Base-by-base conservation (phyloP, 768 basidiomycete species). In the Suillus occidentalis region DNA sequence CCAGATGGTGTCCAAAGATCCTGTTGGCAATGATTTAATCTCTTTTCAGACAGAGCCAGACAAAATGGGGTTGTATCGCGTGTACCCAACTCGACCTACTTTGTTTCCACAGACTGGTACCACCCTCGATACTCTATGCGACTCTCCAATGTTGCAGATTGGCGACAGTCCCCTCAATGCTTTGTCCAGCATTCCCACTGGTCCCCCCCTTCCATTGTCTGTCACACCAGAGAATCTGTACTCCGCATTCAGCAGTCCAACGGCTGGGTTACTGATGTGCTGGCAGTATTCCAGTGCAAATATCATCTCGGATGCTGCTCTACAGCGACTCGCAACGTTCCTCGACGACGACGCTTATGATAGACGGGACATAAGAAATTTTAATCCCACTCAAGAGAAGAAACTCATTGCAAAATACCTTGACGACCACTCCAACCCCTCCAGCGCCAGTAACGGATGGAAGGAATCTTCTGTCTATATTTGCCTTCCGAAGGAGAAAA, bases 251-350 rank as follows among this genome's bases (percentile, higher is more conserved):
- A 72, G n/a, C 22, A 65, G 68, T 66, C 63, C 62, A 3, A 70
- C 74, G 0, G 61, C 67, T 4, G 76, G 71, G 45, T 66, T 65
- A 65, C 73, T 79, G 36, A 72, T 77, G 73, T 25, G 58, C 10
- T 79, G 79, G 78, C 63, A 69, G 3, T 76, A 75, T 58, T 67
- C 67, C 25, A 73, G 73, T 0, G 74, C 72, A 3, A 70, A 57
- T 13, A n/a, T n/a, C 0, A 79, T 78, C 59, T 76, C 78, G 0
- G 55, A 64, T 13, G 53, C 25, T 3, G 76, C 77, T 42, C 43
- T 76, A 0, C 58, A 78, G 20, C 64, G 65, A 18, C 40, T 42
- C 16, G 16, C 16, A 7, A 42, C 40, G 7, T 42, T 42, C 40
- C 40, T 42, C 40, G 6, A 42, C 2, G 16, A 42, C 6, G 40